Base-by-base conservation (phyloP, 805 yeast genomes). In the Saturnispora diversa region DNA sequence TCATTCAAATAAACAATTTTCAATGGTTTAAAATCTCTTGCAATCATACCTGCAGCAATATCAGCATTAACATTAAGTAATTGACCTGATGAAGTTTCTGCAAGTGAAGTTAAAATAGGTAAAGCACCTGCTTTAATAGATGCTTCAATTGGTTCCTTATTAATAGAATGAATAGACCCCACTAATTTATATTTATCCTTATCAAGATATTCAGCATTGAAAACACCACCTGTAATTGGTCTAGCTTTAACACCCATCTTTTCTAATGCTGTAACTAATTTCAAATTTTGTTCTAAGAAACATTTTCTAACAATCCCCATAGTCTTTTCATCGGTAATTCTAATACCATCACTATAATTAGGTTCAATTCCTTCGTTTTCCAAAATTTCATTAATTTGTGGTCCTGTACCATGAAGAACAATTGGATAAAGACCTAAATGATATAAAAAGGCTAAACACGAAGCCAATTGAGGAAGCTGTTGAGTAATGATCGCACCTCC, bases 401-500 rank as follows among this genome's bases (percentile, higher is more conserved):
- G 99, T 15, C 99, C 99, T 1, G 98, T 92, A 22, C 99, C 99
- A 59, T 92, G 99, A 44, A 92, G 72, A 8, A 92, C 95, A 47
- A 92, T 87, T 20, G 99, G 99, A 55, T 87, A 92, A 45, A 92
- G 73, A 10, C 99, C 99, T 38, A 92, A 95, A 58, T 92, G 99
- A 68, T 92, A 92, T 50, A 92, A 69, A 63, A 92, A 92, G 4
- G 97, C 97, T 48, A 92, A 70, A 56, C 97, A 88, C 1, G 95
- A 84, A 0, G 98, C 98, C 52, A 92, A 69, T 64, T 90, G 95
- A 8, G 87, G 83, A 48, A 92, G 67, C 54, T 90, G 92, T 52
- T 92, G 94, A 35, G 97, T 90, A 61, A 92, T 92, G 55, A 92
- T 90, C 28, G 98, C 99, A 49, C 99, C 99, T 30, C 99, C 99